Evolutionary conservation across 257 asterid species (phyloP), one percentile per base, ranked within the genome.

Genomic region (Nicotiana tabacum): DNA sequence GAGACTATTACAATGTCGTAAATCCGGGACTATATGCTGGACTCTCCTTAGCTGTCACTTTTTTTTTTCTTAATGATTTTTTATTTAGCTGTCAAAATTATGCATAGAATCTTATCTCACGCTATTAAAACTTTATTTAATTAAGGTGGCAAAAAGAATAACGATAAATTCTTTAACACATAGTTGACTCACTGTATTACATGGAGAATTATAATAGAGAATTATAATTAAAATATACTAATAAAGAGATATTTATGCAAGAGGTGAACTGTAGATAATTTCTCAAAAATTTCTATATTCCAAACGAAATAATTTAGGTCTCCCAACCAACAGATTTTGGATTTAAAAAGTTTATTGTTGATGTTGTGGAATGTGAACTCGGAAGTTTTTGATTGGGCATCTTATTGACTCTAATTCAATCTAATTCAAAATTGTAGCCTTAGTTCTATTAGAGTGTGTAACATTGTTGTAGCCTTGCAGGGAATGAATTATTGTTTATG

Each of bases 41-140:
- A 67, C 53, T 13, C 16, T 32, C 9, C 30, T 82, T 88, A 87
- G 90, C 90, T 90, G 95, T 85, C 89, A 67, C 57, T 18, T 27
- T 4, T 24, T 1, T 18, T 9, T 48, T 3, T 5, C 30, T 37
- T 33, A 69, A 10, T 12, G 2, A 1, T 72, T 24, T 72, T 13
- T 74, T 24, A 74, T 74, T 74, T 46, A 27, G 80, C 80, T 74
- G 80, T 74, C 80, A 48, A 74, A 60, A 48, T 51, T 74, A 74
- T 74, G 33, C 39, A n/a, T 76, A 67, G 27, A 67, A 33, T 27
- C 39, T 46, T 55, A 1, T 30, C 5, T 16, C 48, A 3, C 4
- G 18, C 27, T n/a, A 6, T 51, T 35, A 33, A 1, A 30, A 33
- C 27, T 33, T 32, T 15, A 33, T 17, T 21, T 17, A 53, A 53